phyloP scores from a whole-genome alignment of 163 green algal species.

The Chlorella variabilis region DNA sequence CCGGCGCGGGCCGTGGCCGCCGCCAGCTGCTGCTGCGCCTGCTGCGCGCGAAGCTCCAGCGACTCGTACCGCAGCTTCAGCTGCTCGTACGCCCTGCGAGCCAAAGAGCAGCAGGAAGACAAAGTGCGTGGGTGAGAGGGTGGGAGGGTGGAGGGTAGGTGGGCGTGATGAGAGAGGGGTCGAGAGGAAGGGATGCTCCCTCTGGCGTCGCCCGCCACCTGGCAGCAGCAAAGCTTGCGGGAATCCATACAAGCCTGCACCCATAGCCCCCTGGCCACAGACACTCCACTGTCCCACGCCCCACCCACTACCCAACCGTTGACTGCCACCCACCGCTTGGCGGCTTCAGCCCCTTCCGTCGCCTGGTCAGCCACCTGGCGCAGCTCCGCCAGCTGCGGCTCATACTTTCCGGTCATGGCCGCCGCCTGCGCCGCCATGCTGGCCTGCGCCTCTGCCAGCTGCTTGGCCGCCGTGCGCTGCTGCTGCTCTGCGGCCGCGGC shows the following conservation, averaged over 20 bases:
- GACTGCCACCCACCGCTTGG: constrained; percentile 39
- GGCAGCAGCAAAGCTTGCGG: too few species aligned
- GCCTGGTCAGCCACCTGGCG: constrained; percentile 1
- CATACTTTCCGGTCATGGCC: background rate
- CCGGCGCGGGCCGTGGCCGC: background rate
- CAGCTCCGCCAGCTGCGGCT: constrained; percentile 34
- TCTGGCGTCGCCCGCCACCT: too few species aligned
- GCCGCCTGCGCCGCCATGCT: background rate
- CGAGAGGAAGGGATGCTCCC: too few species aligned
- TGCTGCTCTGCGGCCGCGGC: constrained; percentile 11
- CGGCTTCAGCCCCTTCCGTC: constrained; percentile 20
- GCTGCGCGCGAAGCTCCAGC: constrained; percentile 37
- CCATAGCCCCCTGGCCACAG: too few species aligned
- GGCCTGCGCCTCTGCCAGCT: background rate
- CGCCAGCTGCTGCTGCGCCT: constrained; percentile 21
- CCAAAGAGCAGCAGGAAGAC: too few species aligned
- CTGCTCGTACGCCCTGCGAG: constrained; percentile 46
- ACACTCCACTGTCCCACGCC: too few species aligned
- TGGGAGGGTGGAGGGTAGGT: background rate
- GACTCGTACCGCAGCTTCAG: constrained; percentile 47
- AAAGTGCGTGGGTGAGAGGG: background rate
- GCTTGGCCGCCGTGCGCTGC: background rate
- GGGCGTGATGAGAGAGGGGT: too few species aligned
- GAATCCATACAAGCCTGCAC: too few species aligned
- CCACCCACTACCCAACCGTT: too few species aligned